These are phyloP conservation scores for Aspergillus terreus DNA, from an alignment of 2,329 filamentous ascomycete genomes.

Conservation along the genomic window DNA sequence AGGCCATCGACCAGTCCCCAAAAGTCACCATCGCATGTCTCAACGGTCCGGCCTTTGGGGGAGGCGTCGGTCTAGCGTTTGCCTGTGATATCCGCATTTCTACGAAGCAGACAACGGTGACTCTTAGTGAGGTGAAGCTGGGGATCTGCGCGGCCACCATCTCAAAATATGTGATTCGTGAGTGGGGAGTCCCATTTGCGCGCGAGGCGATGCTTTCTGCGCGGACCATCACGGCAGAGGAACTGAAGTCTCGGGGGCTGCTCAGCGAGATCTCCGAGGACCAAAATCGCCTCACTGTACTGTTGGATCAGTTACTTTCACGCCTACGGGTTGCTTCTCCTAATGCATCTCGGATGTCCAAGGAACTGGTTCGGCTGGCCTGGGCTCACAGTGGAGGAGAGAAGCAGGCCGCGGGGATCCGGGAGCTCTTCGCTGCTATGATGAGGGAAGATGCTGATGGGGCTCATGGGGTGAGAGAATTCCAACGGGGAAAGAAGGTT, in stretches of 20 bases:
- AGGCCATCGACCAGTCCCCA: constrained; percentile 36
- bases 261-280: constrained; percentile 19
- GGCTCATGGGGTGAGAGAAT: constrained; percentile 20
- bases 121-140: constrained; percentile 39
- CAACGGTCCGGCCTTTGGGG: constrained; percentile 44
- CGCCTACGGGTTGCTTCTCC: constrained; percentile 19
- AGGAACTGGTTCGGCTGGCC: constrained; percentile 27
- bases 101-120: constrained; percentile 17
- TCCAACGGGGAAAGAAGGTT: constrained; percentile 17
- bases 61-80: constrained; percentile 44
- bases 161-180: constrained; percentile 24
- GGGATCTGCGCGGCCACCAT: constrained; percentile 1
- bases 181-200: constrained; percentile 36
- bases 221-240: constrained; percentile 22
- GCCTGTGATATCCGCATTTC: constrained; percentile 38
- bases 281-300: neutral
- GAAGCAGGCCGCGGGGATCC: constrained; percentile 17
- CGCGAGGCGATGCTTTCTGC: constrained; percentile 39
- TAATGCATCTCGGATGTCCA: constrained; percentile 31
- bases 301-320: neutral
- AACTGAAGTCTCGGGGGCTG: constrained; percentile 23
- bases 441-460: constrained; percentile 14
- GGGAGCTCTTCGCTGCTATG: constrained; percentile 25
- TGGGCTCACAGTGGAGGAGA: constrained; percentile 21
- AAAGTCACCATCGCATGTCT: constrained; percentile 42